Conservation (phyloP, 2,329 filamentous ascomycete species). For the Aspergillus glaucus region DNA sequence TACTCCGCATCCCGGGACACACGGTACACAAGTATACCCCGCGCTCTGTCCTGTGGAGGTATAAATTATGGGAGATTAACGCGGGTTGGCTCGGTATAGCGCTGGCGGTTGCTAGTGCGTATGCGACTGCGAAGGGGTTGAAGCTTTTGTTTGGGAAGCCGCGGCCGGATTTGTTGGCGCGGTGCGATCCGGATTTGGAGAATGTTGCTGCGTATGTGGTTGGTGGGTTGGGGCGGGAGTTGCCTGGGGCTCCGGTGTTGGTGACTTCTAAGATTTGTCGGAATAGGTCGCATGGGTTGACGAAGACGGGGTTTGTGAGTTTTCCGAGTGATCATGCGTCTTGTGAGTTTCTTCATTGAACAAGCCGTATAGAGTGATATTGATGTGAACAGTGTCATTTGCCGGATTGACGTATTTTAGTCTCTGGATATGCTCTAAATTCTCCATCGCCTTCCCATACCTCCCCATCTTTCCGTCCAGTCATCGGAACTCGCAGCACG, state of each 20-base stretch:
- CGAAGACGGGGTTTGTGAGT: conserved; percentile 77
- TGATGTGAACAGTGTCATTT: conserved; percentile 51
- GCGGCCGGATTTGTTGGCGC: conserved; percentile 57
- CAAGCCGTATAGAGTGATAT: not conserved
- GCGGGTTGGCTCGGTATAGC: conserved; percentile 76
- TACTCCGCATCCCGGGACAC: conserved; percentile 66
- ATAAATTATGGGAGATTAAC: conserved; percentile 88
- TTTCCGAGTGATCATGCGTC: conserved; percentile 75
- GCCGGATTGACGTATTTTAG: conserved; percentile 78
- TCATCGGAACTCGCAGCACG: conserved; percentile 13
- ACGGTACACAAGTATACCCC: conserved; percentile 60
- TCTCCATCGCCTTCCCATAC: conserved; percentile 43
- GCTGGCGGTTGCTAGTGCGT: conserved; percentile 64
- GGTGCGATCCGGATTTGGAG: conserved; percentile 68
- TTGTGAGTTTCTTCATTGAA: conserved; percentile 37
- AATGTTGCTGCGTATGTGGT: conserved; percentile 57
- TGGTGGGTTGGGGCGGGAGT: conserved; percentile 51
- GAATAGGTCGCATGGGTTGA: conserved; percentile 50
- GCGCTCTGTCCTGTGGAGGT: conserved; percentile 61
- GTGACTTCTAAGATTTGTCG: conserved; percentile 73
- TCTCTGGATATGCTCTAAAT: conserved; percentile 68
- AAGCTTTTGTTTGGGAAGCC: conserved; percentile 68
- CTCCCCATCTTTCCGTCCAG: conserved; percentile 24
- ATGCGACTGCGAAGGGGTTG: conserved; percentile 77
- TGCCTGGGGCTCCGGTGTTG: conserved; percentile 56